A percentile compares a stretch with the other conserved stretches of the same genome.
Conservation (phyloP, 495 filamentous ascomycete genomes). For the Rusavskia elegans region DNA sequence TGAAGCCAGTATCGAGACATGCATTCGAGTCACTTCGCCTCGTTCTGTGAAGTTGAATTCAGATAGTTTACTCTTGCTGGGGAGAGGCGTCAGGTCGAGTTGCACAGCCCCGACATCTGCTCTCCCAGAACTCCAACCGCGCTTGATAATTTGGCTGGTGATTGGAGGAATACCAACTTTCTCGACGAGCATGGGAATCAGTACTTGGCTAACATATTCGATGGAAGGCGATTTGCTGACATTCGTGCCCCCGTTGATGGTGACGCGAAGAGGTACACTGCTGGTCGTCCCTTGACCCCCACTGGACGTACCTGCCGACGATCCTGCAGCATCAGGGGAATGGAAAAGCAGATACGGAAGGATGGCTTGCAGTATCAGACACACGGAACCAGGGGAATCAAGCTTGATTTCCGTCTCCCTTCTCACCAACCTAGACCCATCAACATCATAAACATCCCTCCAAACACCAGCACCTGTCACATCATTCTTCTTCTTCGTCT, state of each 20-base stretch:
- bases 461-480: constrained; percentile 1
- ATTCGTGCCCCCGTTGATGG: constrained; percentile 67
- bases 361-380: constrained; percentile 69
- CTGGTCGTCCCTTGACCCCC: not conserved
- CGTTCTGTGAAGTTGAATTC: constrained; percentile 26
- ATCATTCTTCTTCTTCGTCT: not conserved
- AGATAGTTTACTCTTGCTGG: constrained; percentile 25
- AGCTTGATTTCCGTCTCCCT: constrained; percentile 16
- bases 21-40: constrained; percentile 37
- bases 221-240: constrained; percentile 52
- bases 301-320: not conserved
- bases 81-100: constrained; percentile 41
- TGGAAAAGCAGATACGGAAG: constrained; percentile 52
- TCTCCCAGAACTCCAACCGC: constrained; percentile 54
- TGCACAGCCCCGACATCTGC: constrained; percentile 39
- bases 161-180: constrained; percentile 44
- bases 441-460: constrained; percentile 7
- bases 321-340: not conserved
- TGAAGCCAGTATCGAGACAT: constrained; percentile 43
- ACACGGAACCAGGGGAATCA: constrained; percentile 26
- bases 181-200: constrained; percentile 48
- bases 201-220: constrained; percentile 64
- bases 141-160: constrained; percentile 33
- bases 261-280: constrained; percentile 24
- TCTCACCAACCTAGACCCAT: constrained; percentile 1